Conservation (phyloP, 2,329 filamentous ascomycete species). For the Cadophora gregata region DNA sequence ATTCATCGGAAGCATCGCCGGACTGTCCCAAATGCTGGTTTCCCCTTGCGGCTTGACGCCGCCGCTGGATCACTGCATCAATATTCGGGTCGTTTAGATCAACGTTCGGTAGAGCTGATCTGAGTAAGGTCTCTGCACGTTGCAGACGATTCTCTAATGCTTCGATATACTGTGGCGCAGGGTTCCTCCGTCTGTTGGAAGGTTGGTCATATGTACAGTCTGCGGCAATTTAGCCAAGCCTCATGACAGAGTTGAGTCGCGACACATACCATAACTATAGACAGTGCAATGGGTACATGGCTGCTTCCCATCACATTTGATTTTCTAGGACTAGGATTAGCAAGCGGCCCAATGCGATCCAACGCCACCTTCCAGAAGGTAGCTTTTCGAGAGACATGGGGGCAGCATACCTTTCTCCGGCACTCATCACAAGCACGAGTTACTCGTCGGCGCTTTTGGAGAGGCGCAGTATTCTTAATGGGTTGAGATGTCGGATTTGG, state of each 20-base stretch:
- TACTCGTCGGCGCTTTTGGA: slow-evolving; percentile 79
- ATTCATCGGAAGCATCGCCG: slow-evolving; percentile 22
- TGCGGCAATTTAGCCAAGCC: slow-evolving; percentile 42
- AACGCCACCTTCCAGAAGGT: neutral
- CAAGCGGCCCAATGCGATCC: neutral
- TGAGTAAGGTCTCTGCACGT: slow-evolving; percentile 70
- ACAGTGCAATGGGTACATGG: slow-evolving; percentile 96
- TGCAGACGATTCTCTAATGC: slow-evolving; percentile 71
- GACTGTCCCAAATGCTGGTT: slow-evolving; percentile 22
- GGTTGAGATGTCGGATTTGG: slow-evolving; percentile 31
- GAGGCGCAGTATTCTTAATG: slow-evolving; percentile 49
- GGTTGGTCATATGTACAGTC: slow-evolving; percentile 80
- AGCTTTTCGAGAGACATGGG: neutral
- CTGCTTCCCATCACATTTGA: slow-evolving; percentile 86
- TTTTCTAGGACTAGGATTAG: slow-evolving; percentile 57
- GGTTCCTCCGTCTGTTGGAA: slow-evolving; percentile 75
- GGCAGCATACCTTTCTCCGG: slow-evolving; percentile 62
- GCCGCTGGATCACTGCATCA: slow-evolving; percentile 75
- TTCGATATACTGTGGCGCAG: slow-evolving; percentile 76
- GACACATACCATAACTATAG: slow-evolving; percentile 87
- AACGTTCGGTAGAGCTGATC: slow-evolving; percentile 66
- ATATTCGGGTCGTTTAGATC: slow-evolving; percentile 83
- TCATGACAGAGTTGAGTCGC: neutral
- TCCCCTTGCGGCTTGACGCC: slow-evolving; percentile 49
- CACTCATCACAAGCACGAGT: slow-evolving; percentile 85